Percentiles rank a stretch among this genome's conserved stretches.
phyloP scores from a whole-genome alignment of 805 yeast genomes.

The Myxozyma udenii region DNA sequence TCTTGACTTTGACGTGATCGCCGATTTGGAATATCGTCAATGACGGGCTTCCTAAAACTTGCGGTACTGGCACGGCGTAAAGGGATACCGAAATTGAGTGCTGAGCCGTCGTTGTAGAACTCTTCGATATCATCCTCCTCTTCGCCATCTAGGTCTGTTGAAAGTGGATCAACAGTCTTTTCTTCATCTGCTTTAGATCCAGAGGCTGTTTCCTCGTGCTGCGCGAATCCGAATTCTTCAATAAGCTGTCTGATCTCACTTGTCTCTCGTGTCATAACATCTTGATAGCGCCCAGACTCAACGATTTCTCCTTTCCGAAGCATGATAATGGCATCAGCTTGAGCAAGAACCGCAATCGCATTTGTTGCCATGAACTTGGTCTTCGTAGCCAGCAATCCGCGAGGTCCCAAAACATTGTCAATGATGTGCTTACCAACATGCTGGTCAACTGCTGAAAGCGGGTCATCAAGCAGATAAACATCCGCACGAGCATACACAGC shows the following conservation, averaged over 20 bases:
- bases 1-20: conserved; percentile 48
- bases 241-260: conserved; percentile 24
- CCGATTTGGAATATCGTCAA: conserved; percentile 26
- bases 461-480: conserved; percentile 84
- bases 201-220: conserved; percentile 5
- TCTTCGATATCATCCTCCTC: conserved; percentile 18
- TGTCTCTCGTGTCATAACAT: conserved; percentile 27
- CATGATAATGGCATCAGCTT: conserved; percentile 68
- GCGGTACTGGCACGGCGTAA: conserved; percentile 64
- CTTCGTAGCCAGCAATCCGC: conserved; percentile 70
- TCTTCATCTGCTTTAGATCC: background rate
- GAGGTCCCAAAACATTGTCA: conserved; percentile 74
- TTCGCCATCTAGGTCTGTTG: conserved; percentile 10
- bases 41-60: conserved; percentile 45
- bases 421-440: conserved; percentile 88
- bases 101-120: conserved; percentile 3
- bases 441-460: conserved; percentile 93
- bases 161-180: conserved; percentile 9
- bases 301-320: conserved; percentile 49
- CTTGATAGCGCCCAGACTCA: conserved; percentile 38
- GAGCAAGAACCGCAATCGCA: conserved; percentile 72
- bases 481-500: conserved; percentile 95
- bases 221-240: conserved; percentile 24
- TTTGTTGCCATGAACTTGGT: conserved; percentile 82
- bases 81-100: conserved; percentile 31